A percentile compares a stretch with the other conserved stretches of the same genome.
Evolutionary conservation across 2,329 filamentous ascomycete species (phyloP).

Genomic region (Xylaria sp.): DNA sequence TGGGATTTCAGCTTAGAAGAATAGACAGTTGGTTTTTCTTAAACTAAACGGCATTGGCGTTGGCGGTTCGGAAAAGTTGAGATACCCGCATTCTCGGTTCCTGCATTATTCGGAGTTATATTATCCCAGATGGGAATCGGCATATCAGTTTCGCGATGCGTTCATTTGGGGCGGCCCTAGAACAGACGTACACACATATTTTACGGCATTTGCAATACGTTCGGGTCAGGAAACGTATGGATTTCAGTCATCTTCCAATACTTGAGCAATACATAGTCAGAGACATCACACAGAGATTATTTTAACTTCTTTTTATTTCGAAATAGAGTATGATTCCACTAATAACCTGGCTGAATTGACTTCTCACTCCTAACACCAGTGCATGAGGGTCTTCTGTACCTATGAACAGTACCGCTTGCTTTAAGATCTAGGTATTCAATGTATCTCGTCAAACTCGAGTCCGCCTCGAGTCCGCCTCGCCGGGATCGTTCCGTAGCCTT

Average conservation of each 20-base stretch:
- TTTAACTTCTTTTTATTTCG: not conserved
- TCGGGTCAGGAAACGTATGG: not conserved
- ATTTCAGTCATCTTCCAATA: not conserved
- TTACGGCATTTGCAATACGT: not conserved
- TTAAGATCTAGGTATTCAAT: conserved; percentile 13
- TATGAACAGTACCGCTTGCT: too few relatives aligned
- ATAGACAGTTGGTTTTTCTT: conserved; percentile 27
- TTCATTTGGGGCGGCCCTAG: not conserved
- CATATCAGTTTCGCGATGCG: not conserved
- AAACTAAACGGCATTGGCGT: conserved; percentile 35
- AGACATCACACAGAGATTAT: not conserved
- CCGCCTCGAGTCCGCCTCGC: conserved; percentile 49
- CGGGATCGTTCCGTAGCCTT: conserved; percentile 29
- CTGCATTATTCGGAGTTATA: conserved; percentile 37
- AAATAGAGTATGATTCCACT: not conserved
- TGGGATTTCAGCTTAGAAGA: conserved; percentile 80
- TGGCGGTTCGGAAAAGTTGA: conserved; percentile 33
- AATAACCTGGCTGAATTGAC: not conserved
- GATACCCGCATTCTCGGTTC: conserved; percentile 46
- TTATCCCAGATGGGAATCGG: conserved; percentile 13
- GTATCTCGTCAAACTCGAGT: conserved; percentile 38
- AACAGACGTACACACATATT: conserved; percentile 8
- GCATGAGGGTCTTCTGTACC: not conserved
- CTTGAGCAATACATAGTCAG: not conserved
- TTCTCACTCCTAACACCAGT: not conserved